Conservation (phyloP, 1,284 basidiomycete genomes). For the Ceraceosorus guamensis region DNA sequence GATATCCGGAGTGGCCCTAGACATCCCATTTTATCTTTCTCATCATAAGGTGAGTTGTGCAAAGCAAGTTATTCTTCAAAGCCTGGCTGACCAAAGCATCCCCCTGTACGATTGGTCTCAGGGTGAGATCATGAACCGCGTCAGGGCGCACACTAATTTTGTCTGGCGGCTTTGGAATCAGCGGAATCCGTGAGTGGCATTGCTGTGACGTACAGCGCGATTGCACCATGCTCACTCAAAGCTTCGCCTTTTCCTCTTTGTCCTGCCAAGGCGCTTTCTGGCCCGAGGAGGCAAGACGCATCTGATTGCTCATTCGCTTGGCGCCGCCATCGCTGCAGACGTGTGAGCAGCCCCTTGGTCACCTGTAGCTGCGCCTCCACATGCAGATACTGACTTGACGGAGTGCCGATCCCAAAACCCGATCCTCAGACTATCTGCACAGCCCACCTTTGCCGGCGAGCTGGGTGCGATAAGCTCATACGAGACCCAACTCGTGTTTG, state of each 20-base stretch:
- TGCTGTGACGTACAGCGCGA: constrained; percentile 39
- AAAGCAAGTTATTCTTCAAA: neutral
- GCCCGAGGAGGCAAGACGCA: constrained; percentile 51
- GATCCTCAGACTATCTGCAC: constrained; percentile 50
- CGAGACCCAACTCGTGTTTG: constrained; percentile 39
- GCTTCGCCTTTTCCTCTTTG: too few relatives aligned
- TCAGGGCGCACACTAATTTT: constrained; percentile 36
- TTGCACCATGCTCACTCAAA: too few relatives aligned
- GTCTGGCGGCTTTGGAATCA: constrained; percentile 56
- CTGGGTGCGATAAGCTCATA: constrained; percentile 3
- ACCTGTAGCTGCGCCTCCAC: too few relatives aligned
- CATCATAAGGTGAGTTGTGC: constrained; percentile 49
- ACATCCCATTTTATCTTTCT: constrained; percentile 51
- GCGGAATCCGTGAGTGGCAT: constrained; percentile 50
- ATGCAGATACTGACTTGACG: too few relatives aligned
- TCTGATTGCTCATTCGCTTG: constrained; percentile 52
- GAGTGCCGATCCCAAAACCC: neutral
- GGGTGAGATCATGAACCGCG: constrained; percentile 54
- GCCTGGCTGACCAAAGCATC: too few relatives aligned
- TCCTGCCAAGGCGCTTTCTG: constrained; percentile 41
- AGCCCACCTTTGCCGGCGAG: constrained; percentile 52
- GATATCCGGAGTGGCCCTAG: constrained; percentile 50
- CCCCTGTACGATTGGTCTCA: too few relatives aligned
- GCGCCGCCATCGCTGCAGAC: constrained; percentile 55
- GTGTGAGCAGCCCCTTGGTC: constrained; percentile 40